Evolutionary conservation across 2,329 filamentous ascomycete genomes (phyloP).

Genomic region (Nakataea oryzae): DNA sequence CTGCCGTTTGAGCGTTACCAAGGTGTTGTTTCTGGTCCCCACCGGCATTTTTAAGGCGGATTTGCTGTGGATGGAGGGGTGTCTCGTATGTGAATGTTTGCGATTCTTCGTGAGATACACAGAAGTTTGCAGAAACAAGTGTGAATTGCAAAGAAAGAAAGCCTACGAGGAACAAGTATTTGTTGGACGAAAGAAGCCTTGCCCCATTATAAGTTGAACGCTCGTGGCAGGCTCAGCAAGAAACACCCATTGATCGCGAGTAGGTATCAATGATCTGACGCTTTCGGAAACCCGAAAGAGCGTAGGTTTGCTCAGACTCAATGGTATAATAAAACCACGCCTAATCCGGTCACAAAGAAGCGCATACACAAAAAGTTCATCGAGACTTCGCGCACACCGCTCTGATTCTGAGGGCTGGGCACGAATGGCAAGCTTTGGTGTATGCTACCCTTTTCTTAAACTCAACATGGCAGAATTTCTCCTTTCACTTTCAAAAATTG

Average conservation of each 20-base stretch:
- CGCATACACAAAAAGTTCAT: not conserved
- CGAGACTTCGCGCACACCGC: not conserved
- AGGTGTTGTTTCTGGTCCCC: not conserved
- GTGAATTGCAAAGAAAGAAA: not conserved
- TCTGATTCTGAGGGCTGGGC: not conserved
- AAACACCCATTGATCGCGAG: not conserved
- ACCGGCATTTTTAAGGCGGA: not conserved
- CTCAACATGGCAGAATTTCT: not conserved
- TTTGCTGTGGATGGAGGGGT: not conserved
- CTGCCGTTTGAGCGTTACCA: not conserved
- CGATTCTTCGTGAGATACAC: not conserved
- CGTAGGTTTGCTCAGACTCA: not conserved
- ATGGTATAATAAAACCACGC: not conserved
- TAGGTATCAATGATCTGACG: not conserved
- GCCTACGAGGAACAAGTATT: not conserved
- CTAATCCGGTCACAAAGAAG: not conserved
- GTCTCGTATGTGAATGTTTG: too few relatives aligned
- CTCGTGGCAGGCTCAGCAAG: not conserved
- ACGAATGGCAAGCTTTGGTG: too few relatives aligned
- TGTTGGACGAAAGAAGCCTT: not conserved
- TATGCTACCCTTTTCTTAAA: not conserved
- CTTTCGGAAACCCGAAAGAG: not conserved
- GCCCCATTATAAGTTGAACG: not conserved
- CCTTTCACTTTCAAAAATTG: not conserved
- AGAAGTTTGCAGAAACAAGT: not conserved